Evolutionary conservation across 495 filamentous ascomycete species (phyloP).

Genomic region (Rostrohypoxylon terebratum): DNA sequence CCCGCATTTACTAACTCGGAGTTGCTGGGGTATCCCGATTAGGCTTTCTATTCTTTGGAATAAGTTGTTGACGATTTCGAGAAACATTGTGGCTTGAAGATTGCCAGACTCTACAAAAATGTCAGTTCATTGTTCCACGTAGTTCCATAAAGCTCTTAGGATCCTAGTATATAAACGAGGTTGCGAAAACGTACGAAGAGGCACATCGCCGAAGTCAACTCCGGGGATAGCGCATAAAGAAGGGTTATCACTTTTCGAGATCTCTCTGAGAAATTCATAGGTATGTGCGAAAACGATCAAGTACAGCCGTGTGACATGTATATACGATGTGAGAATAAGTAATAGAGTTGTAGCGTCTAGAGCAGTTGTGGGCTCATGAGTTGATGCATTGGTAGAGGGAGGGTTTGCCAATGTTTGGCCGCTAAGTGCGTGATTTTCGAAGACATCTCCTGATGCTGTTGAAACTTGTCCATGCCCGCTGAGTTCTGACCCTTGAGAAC

Average conservation of each 20-base stretch:
- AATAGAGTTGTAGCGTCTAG: conserved; percentile 35
- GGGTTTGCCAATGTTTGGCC: background rate
- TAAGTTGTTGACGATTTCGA: conserved; percentile 37
- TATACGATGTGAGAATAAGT: conserved; percentile 40
- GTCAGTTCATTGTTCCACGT: background rate
- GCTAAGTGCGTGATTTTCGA: background rate
- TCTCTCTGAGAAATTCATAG: conserved; percentile 20
- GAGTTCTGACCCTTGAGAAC: background rate
- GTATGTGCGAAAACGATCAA: conserved; percentile 37
- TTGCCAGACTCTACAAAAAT: conserved; percentile 38
- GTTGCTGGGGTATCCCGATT: conserved; percentile 40
- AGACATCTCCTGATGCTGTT: background rate
- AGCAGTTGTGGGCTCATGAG: background rate
- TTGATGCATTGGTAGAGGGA: background rate
- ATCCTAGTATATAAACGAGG: background rate
- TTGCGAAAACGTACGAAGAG: conserved; percentile 30
- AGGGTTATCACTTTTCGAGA: conserved; percentile 33
- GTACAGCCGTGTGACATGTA: conserved; percentile 34
- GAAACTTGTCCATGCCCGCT: background rate
- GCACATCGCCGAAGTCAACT: conserved; percentile 33
- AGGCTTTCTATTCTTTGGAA: conserved; percentile 39
- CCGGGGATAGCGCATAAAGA: conserved; percentile 33
- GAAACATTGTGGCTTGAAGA: conserved; percentile 39
- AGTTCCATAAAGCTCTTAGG: background rate
- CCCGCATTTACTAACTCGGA: conserved; percentile 17